Percentiles rank a stretch among this genome's conserved stretches.
Conservation (phyloP, 768 basidiomycete genomes). For the Paxillus ammoniavirescens region DNA sequence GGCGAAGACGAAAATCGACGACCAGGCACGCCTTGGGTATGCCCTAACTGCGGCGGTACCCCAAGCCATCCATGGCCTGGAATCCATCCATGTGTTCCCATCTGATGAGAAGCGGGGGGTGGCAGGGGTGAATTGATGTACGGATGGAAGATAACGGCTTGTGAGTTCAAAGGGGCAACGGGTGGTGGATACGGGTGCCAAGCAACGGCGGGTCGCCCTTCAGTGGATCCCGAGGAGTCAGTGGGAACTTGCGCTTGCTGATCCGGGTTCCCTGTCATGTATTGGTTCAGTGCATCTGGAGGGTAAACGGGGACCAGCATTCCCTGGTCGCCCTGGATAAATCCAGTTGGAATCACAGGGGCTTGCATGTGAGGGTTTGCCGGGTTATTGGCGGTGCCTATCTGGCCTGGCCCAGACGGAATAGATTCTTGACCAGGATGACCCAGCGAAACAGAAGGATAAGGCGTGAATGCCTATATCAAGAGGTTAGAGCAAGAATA, state of each 20-base stretch:
- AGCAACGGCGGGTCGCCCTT: constrained; percentile 28
- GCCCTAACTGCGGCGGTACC: constrained; percentile 15
- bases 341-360: constrained; percentile 63
- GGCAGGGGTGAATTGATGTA: constrained; percentile 25
- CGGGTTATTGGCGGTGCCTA: constrained; percentile 15
- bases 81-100: constrained; percentile 24
- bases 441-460: constrained; percentile 40
- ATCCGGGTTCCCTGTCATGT: constrained; percentile 51
- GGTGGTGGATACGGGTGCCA: constrained; percentile 36
- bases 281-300: constrained; percentile 67
- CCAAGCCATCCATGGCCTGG: constrained; percentile 25
- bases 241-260: constrained; percentile 17
- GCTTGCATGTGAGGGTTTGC: constrained; percentile 37
- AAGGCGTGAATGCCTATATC: constrained; percentile 48
- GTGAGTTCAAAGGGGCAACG: constrained; percentile 28
- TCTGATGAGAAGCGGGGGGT: constrained; percentile 15
- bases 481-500: constrained; percentile 8
- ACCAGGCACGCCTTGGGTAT: constrained; percentile 12
- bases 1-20: constrained; percentile 15
- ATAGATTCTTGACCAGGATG: constrained; percentile 27
- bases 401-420: constrained; percentile 10
- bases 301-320: constrained; percentile 70
- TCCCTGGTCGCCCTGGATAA: constrained; percentile 71
- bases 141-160: constrained; percentile 29
- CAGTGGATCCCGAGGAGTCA: constrained; percentile 20